These are phyloP conservation scores for Silybum marianum DNA, from an alignment of 129 eudicot genomes.

Conservation along the genomic window DNA sequence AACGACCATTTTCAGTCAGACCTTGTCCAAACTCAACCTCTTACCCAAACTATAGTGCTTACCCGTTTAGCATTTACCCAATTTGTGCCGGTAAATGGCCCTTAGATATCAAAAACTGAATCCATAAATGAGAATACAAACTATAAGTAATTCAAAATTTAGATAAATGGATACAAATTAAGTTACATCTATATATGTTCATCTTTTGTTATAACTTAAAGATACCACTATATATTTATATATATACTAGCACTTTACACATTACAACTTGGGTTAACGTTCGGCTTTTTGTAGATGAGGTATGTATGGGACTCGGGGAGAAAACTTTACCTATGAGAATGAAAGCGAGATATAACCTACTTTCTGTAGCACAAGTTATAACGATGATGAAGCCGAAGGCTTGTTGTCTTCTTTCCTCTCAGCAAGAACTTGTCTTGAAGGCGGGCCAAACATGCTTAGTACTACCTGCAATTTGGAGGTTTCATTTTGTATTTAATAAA, in stretches of 20 bases:
- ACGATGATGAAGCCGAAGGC: constrained; percentile 56
- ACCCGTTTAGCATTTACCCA: not conserved
- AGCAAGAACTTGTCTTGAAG: constrained; percentile 64
- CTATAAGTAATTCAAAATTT: constrained; percentile 22
- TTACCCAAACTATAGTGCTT: not conserved
- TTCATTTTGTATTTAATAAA: not conserved
- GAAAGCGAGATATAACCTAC: not conserved
- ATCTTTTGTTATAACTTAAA: constrained; percentile 26
- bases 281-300: not conserved
- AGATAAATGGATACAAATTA: constrained; percentile 14
- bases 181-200: constrained; percentile 29
- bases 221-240: constrained; percentile 31
- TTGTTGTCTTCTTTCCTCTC: constrained; percentile 81
- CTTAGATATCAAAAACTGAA: not conserved
- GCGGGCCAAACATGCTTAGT: constrained; percentile 97
- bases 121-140: constrained; percentile 4
- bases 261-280: not conserved
- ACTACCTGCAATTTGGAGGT: constrained; percentile 54
- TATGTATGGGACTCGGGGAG: not conserved
- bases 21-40: not conserved
- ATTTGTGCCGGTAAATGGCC: not conserved
- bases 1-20: not conserved
- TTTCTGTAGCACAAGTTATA: constrained; percentile 28
- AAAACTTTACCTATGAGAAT: constrained; percentile 10
- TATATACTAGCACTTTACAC: constrained; percentile 32